These are phyloP conservation scores for Lachancea dasiensis DNA, from an alignment of 805 yeast species.

Conservation along the genomic window DNA sequence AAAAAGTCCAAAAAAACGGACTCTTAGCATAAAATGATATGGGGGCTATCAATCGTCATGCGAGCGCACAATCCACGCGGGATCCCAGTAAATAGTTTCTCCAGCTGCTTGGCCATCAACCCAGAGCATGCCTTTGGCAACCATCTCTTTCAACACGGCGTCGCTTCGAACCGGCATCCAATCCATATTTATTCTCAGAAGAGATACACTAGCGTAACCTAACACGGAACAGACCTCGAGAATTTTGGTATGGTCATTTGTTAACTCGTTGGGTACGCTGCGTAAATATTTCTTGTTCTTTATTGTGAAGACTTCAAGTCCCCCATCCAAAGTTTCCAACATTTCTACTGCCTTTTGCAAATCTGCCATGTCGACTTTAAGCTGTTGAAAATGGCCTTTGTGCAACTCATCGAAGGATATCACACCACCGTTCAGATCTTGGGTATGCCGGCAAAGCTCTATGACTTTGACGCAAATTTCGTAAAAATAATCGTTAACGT, in stretches of 20 bases:
- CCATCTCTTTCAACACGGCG: constrained; percentile 69
- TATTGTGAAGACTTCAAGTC: constrained; percentile 56
- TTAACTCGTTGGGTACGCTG: constrained; percentile 57
- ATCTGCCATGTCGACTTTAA: constrained; percentile 42
- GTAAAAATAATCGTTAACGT: constrained; percentile 47
- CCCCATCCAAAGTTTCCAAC: constrained; percentile 59
- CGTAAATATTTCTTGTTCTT: constrained; percentile 50
- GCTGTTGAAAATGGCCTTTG: constrained; percentile 27
- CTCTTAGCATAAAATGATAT: not conserved
- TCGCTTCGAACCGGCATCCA: constrained; percentile 66
- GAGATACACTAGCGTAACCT: constrained; percentile 63
- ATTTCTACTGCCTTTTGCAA: constrained; percentile 49
- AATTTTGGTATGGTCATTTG: constrained; percentile 62
- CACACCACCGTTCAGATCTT: constrained; percentile 77
- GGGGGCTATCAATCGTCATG: not conserved
- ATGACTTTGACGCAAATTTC: constrained; percentile 70
- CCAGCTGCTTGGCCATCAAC: constrained; percentile 49
- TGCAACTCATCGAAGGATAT: constrained; percentile 53
- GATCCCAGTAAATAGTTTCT: constrained; percentile 61
- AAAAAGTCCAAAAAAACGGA: constrained; percentile 31
- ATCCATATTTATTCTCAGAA: constrained; percentile 64
- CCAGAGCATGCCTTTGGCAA: constrained; percentile 81
- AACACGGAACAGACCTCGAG: constrained; percentile 70
- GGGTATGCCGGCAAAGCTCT: constrained; percentile 65
- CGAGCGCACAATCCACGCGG: constrained; percentile 52